Conservation (phyloP, 306 rosid genomes). For the Citrullus amarus region DNA sequence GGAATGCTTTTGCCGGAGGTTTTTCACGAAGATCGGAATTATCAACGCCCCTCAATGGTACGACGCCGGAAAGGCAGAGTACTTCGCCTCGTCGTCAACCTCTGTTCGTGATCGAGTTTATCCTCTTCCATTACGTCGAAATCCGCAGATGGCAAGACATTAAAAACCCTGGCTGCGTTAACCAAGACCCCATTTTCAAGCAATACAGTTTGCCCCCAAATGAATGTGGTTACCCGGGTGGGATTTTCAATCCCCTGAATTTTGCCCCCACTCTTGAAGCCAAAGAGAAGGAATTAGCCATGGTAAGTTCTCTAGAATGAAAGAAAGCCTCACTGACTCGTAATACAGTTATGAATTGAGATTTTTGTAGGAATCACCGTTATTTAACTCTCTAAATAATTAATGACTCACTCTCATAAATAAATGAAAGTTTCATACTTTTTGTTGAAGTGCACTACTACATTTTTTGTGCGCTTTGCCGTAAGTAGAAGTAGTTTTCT, state of each 20-base stretch:
- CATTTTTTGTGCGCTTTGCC: too few species aligned
- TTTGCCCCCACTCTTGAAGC: constrained; percentile 88
- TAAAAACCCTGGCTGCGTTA: constrained; percentile 93
- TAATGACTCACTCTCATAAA: too few species aligned
- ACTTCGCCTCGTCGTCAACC: constrained; percentile 96
- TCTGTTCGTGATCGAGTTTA: constrained; percentile 94
- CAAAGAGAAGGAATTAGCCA: constrained; percentile 93
- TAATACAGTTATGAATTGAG: too few species aligned
- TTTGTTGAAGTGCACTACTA: too few species aligned
- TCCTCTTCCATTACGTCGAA: constrained; percentile 90
- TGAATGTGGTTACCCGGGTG: constrained; percentile 86
- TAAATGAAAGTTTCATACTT: too few species aligned
- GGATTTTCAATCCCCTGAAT: constrained; percentile 86
- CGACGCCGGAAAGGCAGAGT: constrained; percentile 81
- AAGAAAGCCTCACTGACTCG: too few species aligned
- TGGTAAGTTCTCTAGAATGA: constrained; percentile 16
- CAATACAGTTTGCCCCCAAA: constrained; percentile 80
- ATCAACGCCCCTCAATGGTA: constrained; percentile 76
- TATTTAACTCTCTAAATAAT: too few species aligned
- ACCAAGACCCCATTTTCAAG: constrained; percentile 98
- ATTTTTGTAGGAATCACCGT: too few species aligned
- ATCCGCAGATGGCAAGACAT: constrained; percentile 98
- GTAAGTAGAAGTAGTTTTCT: too few species aligned
- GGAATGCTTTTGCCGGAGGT: constrained; percentile 97
- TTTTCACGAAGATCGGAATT: constrained; percentile 59